Conservation (phyloP, 2,329 filamentous ascomycete species). For the Talaromyces sp. region DNA sequence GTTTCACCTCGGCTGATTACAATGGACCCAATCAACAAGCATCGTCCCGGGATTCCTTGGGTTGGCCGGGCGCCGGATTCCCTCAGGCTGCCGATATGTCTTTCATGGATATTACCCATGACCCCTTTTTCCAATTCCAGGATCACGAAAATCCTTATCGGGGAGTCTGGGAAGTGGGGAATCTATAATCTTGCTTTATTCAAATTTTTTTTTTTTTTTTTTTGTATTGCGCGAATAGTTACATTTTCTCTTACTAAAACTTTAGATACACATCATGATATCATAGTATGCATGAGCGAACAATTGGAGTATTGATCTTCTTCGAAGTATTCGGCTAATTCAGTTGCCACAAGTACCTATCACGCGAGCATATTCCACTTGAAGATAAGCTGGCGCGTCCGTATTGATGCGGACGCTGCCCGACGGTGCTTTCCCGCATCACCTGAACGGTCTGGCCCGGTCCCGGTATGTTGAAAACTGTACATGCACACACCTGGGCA, state of each 20-base stretch:
- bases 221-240: neutral
- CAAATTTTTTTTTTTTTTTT: neutral
- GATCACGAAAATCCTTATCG: constrained; percentile 29
- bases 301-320: neutral
- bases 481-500: too few relatives aligned
- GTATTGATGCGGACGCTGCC: constrained; percentile 1
- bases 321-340: neutral
- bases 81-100: constrained; percentile 28
- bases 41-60: constrained; percentile 10
- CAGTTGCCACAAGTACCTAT: neutral
- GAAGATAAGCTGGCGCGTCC: neutral
- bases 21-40: constrained; percentile 3
- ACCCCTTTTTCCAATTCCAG: constrained; percentile 35
- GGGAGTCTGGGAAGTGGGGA: constrained; percentile 34
- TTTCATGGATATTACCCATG: constrained; percentile 31
- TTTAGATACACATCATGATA: neutral
- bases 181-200: constrained; percentile 18
- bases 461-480: neutral
- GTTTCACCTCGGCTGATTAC: constrained; percentile 1
- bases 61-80: constrained; percentile 20
- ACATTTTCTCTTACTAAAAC: too few relatives aligned
- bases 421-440: neutral
- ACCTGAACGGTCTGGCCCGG: neutral
- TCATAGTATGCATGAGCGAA: neutral
- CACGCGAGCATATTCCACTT: constrained; percentile 1